These are phyloP conservation scores for Rosa hybrid DNA, from an alignment of 331 rosid genomes.

Conservation along the genomic window DNA sequence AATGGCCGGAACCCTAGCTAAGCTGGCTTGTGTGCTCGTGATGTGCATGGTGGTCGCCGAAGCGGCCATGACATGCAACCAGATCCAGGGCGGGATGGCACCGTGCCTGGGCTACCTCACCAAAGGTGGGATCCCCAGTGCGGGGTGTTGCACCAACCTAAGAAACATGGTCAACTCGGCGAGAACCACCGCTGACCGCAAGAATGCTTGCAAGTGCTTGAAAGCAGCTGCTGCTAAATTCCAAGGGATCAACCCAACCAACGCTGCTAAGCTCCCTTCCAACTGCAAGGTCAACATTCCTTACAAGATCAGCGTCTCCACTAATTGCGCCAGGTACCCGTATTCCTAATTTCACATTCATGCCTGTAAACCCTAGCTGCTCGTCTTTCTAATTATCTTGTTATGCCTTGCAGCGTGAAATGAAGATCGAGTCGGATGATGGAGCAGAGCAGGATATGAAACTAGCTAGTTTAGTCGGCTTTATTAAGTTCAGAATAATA, in stretches of 20 bases:
- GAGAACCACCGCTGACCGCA: not conserved
- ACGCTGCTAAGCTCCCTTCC: not conserved
- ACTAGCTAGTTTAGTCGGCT: not conserved
- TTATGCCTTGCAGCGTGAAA: not conserved
- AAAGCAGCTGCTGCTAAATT: not conserved
- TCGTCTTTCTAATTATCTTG: not conserved
- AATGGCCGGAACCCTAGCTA: conserved; percentile 23
- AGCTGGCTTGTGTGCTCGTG: conserved; percentile 27
- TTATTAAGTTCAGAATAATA: not conserved
- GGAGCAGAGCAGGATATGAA: not conserved
- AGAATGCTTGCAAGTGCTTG: conserved; percentile 6
- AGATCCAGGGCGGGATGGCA: not conserved
- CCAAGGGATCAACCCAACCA: not conserved
- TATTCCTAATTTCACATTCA: not conserved
- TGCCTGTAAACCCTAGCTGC: not conserved
- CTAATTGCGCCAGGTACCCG: not conserved
- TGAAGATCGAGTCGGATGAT: not conserved
- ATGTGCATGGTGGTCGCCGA: conserved; percentile 32
- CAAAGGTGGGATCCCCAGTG: not conserved
- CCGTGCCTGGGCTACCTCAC: conserved; percentile 36
- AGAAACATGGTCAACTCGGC: conserved; percentile 13
- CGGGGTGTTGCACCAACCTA: conserved; percentile 35
- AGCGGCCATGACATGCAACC: conserved; percentile 34
- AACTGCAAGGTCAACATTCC: not conserved
- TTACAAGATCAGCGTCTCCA: not conserved